Base-by-base conservation (phyloP, 352 stramenopile species). In the Blastocystis sp. region DNA sequence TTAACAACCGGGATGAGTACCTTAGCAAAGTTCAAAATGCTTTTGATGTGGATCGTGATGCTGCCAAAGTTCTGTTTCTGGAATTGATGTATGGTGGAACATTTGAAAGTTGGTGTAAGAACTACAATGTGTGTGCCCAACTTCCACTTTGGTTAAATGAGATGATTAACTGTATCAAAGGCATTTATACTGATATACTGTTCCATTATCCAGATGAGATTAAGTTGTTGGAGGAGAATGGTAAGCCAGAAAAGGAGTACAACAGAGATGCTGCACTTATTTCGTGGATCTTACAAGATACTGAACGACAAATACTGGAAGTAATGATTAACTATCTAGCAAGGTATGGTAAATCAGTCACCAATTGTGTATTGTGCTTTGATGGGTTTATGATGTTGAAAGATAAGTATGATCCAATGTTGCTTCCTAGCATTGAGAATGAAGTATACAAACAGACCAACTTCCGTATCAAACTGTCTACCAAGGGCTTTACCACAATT, bases 371-470 rank as follows among this genome's bases (percentile, higher is more conserved):
- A n/a, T 29, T 66, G 16, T 66, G 57, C 37, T 66, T n/a, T 66
- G 57, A 66, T 66, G 57, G 57, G 0, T 66, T 66, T 66, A 66
- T 32, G 16, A 66, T 66, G 57, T 21, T 66, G 57, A 66, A 66
- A 21, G 19, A 21, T 32, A 29, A 66, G 21, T 66, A 37, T 21
- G 37, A 7, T 12, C 57, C 57, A n/a, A 29, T 37, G 0, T 66
- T 66, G 0, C 24, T 66, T 32, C 12, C 16, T 21, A 29, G 37
- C 19, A 21, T 66, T 66, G 57, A 66, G 37, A 21, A 66, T 12
- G 11, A 66, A 11, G 57, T 66, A 12, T 21, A 66, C 16, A 29
- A 66, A 0, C 16, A 21, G 16, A n/a, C 37, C 24, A 29, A 29
- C 19, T 66, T 66, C 21, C 27, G 37, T 12, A 66, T 66, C 0